Conservation (phyloP, 306 rosid genomes). For the Alnus rubra region DNA sequence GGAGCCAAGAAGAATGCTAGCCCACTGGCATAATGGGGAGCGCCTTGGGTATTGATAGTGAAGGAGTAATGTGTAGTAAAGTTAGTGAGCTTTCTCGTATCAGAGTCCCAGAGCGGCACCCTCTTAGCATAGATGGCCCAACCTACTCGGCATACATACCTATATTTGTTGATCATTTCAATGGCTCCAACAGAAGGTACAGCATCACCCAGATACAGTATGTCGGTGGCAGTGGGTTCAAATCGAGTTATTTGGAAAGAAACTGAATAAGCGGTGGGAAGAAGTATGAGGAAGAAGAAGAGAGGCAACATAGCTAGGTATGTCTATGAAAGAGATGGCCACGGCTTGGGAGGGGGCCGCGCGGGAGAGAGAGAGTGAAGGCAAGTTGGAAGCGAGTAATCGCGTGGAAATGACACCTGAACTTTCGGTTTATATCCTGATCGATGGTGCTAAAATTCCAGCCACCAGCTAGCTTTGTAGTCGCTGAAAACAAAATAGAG, state of each 20-base stretch:
- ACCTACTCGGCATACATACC: background rate
- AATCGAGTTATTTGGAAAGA: slow-evolving; percentile 17
- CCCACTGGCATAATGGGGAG: background rate
- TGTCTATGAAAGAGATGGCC: background rate
- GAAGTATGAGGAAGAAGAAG: background rate
- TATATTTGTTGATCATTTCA: slow-evolving; percentile 1
- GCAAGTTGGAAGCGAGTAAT: too few relatives aligned
- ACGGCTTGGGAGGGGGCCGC: slow-evolving; percentile 6
- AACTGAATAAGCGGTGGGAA: slow-evolving; percentile 8
- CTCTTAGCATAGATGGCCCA: slow-evolving; percentile 5
- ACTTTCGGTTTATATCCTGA: too few relatives aligned
- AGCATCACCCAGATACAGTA: slow-evolving; percentile 24
- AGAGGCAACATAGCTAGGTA: background rate
- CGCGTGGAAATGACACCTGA: too few relatives aligned
- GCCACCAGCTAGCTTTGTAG: too few relatives aligned
- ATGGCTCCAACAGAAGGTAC: slow-evolving; percentile 13
- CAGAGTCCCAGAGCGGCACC: slow-evolving; percentile 5
- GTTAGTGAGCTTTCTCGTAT: slow-evolving; percentile 9
- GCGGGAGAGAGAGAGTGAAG: too few relatives aligned
- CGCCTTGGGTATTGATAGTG: background rate
- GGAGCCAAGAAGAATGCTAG: slow-evolving; percentile 20
- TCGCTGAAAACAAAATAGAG: too few relatives aligned
- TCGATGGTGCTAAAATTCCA: too few relatives aligned
- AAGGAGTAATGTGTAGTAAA: slow-evolving; percentile 14
- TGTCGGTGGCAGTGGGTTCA: background rate